These are phyloP conservation scores for Aspergillus saccharolyticus DNA, from an alignment of 495 filamentous ascomycete species.

Conservation along the genomic window DNA sequence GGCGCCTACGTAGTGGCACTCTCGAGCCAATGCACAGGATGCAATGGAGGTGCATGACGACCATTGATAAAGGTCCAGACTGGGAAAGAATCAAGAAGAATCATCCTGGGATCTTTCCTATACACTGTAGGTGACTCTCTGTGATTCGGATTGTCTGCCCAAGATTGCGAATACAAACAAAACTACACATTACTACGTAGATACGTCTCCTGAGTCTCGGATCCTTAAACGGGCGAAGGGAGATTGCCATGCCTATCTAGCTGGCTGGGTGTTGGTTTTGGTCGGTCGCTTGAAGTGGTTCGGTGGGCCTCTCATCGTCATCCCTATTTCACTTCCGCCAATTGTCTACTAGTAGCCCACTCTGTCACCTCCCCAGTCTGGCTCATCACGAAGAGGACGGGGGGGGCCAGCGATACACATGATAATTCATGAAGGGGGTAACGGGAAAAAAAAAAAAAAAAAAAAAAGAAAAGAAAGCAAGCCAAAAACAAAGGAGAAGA, in stretches of 20 bases:
- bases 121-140: no score
- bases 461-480: no score
- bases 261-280: constrained; percentile 8
- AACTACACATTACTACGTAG: no score
- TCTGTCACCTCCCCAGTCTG: constrained; percentile 10
- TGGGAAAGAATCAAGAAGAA: neutral
- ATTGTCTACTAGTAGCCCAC: constrained; percentile 32
- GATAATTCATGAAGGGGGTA: neutral
- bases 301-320: constrained; percentile 44
- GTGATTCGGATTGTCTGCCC: no score
- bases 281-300: constrained; percentile 38
- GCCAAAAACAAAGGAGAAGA: neutral
- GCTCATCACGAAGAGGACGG: constrained; percentile 1
- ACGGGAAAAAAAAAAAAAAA: neutral
- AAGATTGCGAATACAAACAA: neutral
- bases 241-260: neutral
- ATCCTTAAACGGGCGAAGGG: neutral
- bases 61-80: neutral
- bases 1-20: neutral
- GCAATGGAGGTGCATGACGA: neutral
- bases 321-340: constrained; percentile 40
- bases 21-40: neutral
- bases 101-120: neutral
- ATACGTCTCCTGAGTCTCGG: neutral
- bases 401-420: neutral